A percentile compares a stretch with the other conserved stretches of the same genome.
These are phyloP conservation scores for Priceomyces carsonii DNA, from an alignment of 805 yeast genomes.

Conservation along the genomic window DNA sequence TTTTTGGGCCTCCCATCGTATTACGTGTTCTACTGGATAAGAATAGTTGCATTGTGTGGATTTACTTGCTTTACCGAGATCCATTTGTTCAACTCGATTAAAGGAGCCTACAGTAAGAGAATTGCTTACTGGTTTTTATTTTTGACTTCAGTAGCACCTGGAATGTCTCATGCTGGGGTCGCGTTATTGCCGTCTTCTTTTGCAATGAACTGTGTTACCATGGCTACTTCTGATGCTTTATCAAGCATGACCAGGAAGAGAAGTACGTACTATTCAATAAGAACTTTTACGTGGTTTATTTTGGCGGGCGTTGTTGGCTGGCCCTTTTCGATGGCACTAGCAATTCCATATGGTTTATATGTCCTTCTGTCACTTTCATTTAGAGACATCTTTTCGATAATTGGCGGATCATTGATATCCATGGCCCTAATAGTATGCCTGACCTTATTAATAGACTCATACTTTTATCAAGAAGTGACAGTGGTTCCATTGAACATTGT, in stretches of 20 bases:
- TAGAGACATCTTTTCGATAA: slow-evolving; percentile 2
- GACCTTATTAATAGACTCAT: slow-evolving; percentile 53
- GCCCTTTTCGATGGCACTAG: slow-evolving; percentile 79
- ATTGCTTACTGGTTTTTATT: slow-evolving; percentile 62
- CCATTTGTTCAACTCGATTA: slow-evolving; percentile 45
- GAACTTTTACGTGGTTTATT: slow-evolving; percentile 44
- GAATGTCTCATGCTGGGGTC: slow-evolving; percentile 85
- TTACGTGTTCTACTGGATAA: slow-evolving; percentile 52
- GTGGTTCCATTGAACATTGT: slow-evolving; percentile 84
- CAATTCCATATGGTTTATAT: slow-evolving; percentile 57
- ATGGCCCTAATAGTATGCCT: slow-evolving; percentile 18
- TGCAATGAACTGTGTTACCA: slow-evolving; percentile 51
- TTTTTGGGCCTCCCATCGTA: slow-evolving; percentile 19
- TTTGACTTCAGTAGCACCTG: slow-evolving; percentile 67
- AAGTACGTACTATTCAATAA: slow-evolving; percentile 8
- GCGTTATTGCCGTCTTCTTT: slow-evolving; percentile 83
- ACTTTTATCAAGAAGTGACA: slow-evolving; percentile 57
- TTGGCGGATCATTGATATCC: slow-evolving; percentile 5
- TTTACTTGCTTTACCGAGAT: slow-evolving; percentile 52
- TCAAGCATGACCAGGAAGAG: slow-evolving; percentile 14
- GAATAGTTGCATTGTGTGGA: slow-evolving; percentile 42
- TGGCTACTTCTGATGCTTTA: slow-evolving; percentile 44
- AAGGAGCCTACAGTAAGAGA: slow-evolving; percentile 28
- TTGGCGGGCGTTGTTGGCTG: slow-evolving; percentile 85
- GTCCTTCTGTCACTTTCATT: slow-evolving; percentile 6